Base-by-base conservation (phyloP, 768 basidiomycete species). In the Podaxis sp. region DNA sequence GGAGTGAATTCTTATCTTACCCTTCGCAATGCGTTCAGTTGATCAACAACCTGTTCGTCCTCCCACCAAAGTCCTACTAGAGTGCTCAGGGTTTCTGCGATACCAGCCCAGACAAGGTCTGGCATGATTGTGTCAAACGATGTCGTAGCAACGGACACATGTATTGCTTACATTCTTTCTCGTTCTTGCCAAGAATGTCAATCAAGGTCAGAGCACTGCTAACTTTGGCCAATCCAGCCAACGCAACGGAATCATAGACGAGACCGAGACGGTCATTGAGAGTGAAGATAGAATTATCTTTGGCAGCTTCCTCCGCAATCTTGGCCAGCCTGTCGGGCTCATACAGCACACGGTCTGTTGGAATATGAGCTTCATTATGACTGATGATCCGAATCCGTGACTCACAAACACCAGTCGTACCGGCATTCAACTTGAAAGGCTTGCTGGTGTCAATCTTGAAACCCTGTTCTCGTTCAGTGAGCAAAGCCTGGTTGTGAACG, bases 241-340 rank as follows among this genome's bases (percentile, higher is more conserved):
- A 82, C 0, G 88, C 88, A 68, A 90, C 79, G 0, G 88, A 80
- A 67, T 98, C 97, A 52, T 89, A 83, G 21, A 96, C 85, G 27
- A 99, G 79, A 16, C 95, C 95, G 66, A 98, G 88, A 23, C 93
- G 84, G 70, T 99, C 96, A 59, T 91, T 87, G 62, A 93, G 75
- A 1, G 88, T 81, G 76, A 96, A 93, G 6, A 82, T 72, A 3
- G 84, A 82, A 59, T 84, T 73, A 11, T 75, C 67, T 67, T 83
- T 86, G n/a, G 86, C 82, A 1, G 92, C 93, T 68, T 95, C 91
- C 18, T 77, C 73, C 4, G 91, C 94, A 62, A 98, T 90, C 68
- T 84, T 85, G 25, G 79, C 79, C 13, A 97, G 79, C 51, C 91
- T 82, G 64, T 91, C 89, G 25, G 90, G 83, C 9, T 88, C 81